Base-by-base conservation (phyloP, 768 basidiomycete species). In the Saitozyma podzolica region DNA sequence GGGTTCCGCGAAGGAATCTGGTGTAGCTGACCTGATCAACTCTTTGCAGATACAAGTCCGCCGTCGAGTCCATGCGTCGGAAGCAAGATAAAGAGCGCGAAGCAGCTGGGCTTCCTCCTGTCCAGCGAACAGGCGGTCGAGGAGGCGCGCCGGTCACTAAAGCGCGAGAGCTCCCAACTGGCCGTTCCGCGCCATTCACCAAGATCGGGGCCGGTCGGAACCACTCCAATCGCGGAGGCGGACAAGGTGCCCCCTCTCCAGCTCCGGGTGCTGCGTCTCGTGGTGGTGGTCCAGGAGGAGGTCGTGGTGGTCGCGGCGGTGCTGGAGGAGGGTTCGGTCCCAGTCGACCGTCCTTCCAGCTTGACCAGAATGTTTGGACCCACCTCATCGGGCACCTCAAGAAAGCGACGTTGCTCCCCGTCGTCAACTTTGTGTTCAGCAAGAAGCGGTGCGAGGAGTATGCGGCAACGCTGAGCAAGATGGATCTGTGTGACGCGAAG, bases 1-100 rank as follows among this genome's bases (percentile, higher is more conserved):
- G n/a, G n/a, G n/a, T n/a, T n/a, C n/a, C n/a, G n/a, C n/a, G n/a
- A n/a, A n/a, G n/a, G n/a, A n/a, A n/a, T n/a, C n/a, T n/a, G n/a
- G n/a, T n/a, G n/a, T n/a, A n/a, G n/a, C 10, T 40, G 40, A 14
- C 16, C 0, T 14, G 43, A 39, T 14, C 39, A 6, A 39, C 57
- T 20, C 57, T 40, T 17, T 49, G 65, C 41, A 94, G 94, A 11
- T 94, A 93, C 82, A 91, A 92, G 75, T 88, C 89, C 43, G 96
- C 96, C 0, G 86, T 86, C 14, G 92, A 97, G 68, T 88, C 94
- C 2, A 82, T 95, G 17, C 85, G 87, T 55, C 85, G 94, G 43
- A 99, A 98, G 80, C 96, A 99, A 79, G 96, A 98, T 77, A 98
- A 97, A 78, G 95, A 98, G 78, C 85, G 96, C 54, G 93, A 98